A percentile compares a stretch with the other conserved stretches of the same genome.
These are phyloP conservation scores for Camelina sativa DNA, from an alignment of 345 rosid species.

Conservation along the genomic window DNA sequence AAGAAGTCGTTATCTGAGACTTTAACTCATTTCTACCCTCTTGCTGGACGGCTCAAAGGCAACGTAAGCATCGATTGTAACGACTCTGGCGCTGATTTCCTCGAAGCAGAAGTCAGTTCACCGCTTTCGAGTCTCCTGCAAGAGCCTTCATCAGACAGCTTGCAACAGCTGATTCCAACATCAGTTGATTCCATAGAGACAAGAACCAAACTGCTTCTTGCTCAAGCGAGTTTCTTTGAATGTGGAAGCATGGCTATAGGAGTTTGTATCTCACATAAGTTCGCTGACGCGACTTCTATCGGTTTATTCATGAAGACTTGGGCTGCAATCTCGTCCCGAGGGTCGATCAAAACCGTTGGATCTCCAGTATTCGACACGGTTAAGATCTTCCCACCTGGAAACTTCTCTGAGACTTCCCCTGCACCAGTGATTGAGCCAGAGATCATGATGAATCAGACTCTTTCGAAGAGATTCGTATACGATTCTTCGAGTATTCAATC, in stretches of 20 bases:
- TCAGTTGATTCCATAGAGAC: slow-evolving; percentile 26
- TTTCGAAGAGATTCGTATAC: slow-evolving; percentile 38
- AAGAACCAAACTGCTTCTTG: slow-evolving; percentile 39
- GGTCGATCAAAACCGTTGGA: slow-evolving; percentile 29
- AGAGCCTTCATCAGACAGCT: slow-evolving; percentile 28
- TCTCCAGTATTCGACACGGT: slow-evolving; percentile 29
- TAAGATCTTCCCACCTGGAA: slow-evolving; percentile 36
- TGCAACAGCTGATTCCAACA: slow-evolving; percentile 47
- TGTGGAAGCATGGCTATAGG: slow-evolving; percentile 48
- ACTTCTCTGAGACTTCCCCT: slow-evolving; percentile 42
- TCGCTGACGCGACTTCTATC: slow-evolving; percentile 33
- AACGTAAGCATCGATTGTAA: slow-evolving; percentile 42
- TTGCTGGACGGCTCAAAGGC: slow-evolving; percentile 43
- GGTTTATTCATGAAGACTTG: slow-evolving; percentile 42
- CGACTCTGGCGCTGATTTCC: slow-evolving; percentile 45
- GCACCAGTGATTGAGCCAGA: slow-evolving; percentile 45
- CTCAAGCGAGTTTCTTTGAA: slow-evolving; percentile 45
- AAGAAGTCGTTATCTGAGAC: slow-evolving; percentile 52
- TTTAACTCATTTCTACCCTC: slow-evolving; percentile 56
- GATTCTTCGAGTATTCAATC: slow-evolving; percentile 31
- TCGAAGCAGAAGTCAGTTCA: slow-evolving; percentile 44
- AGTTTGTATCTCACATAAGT: slow-evolving; percentile 45
- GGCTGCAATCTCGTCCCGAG: slow-evolving; percentile 40
- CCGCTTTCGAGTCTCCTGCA: slow-evolving; percentile 40
- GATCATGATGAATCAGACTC: slow-evolving; percentile 31